A percentile compares a stretch with the other conserved stretches of the same genome.
These are phyloP conservation scores for Liriodendron chinense DNA, from an alignment of 164 flowering plant species.

Conservation along the genomic window DNA sequence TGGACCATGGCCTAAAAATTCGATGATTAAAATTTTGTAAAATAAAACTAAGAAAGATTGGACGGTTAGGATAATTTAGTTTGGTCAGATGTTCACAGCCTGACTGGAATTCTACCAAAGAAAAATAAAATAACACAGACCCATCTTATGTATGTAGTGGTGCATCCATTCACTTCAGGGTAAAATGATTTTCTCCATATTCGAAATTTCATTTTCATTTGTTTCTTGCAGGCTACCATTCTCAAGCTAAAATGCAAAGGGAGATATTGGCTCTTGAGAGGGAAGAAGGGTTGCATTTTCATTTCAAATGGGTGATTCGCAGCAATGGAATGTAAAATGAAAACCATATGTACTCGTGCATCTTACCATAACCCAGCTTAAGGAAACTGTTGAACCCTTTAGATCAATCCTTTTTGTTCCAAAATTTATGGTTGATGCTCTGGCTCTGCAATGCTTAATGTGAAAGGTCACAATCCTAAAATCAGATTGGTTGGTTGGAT, in stretches of 20 bases:
- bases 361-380: not conserved
- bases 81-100: too few relatives aligned
- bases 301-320: not conserved
- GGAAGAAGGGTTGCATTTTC: not conserved
- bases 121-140: too few relatives aligned
- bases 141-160: too few relatives aligned
- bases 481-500: too few relatives aligned
- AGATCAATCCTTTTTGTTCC: not conserved
- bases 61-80: too few relatives aligned
- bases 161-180: too few relatives aligned
- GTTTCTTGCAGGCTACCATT: slow-evolving; percentile 4
- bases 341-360: not conserved
- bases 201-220: not conserved
- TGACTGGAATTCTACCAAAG: too few relatives aligned
- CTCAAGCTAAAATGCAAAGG: not conserved
- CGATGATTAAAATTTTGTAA: too few relatives aligned
- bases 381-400: not conserved
- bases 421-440: not conserved
- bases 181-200: too few relatives aligned
- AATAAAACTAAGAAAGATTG: too few relatives aligned
- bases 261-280: not conserved
- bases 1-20: too few relatives aligned
- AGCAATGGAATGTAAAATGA: not conserved
- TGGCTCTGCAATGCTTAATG: not conserved
- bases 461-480: too few relatives aligned